A percentile compares a stretch with the other conserved stretches of the same genome.
Evolutionary conservation across 1,284 basidiomycete genomes (phyloP).

Genomic region (Trametes pubescens): DNA sequence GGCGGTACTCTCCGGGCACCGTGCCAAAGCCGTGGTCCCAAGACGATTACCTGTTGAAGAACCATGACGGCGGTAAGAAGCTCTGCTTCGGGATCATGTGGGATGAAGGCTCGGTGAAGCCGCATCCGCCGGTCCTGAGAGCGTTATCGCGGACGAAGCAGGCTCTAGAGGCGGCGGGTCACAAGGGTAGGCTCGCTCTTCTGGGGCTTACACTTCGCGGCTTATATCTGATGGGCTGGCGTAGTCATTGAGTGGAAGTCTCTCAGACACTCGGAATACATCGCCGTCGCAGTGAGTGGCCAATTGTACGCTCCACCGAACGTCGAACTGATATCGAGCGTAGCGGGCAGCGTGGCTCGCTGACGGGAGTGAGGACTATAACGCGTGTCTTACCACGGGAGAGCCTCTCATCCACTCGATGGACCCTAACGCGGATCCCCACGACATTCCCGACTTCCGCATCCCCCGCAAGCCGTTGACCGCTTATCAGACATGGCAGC

Average conservation of each 20-base stretch:
- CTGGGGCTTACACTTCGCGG: not conserved
- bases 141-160: slow-evolving; percentile 54
- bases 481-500: slow-evolving; percentile 65
- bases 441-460: slow-evolving; percentile 33
- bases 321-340: not conserved
- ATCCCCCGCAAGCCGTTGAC: slow-evolving; percentile 33
- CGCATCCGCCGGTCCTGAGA: slow-evolving; percentile 59
- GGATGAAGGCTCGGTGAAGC: slow-evolving; percentile 56
- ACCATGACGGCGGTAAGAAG: slow-evolving; percentile 50
- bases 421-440: slow-evolving; percentile 41
- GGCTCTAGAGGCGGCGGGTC: slow-evolving; percentile 56
- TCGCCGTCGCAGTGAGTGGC: slow-evolving; percentile 23
- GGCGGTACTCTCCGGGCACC: slow-evolving; percentile 34
- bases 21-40: slow-evolving; percentile 37
- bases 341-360: slow-evolving; percentile 53
- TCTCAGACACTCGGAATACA: slow-evolving; percentile 40
- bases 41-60: slow-evolving; percentile 35
- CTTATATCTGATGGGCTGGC: not conserved
- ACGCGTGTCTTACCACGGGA: slow-evolving; percentile 44
- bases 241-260: slow-evolving; percentile 52
- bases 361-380: slow-evolving; percentile 54
- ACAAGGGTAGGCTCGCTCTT: slow-evolving; percentile 43
- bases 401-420: slow-evolving; percentile 47
- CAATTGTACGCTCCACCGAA: not conserved
- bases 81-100: slow-evolving; percentile 52